Evolutionary conservation across 2,329 filamentous ascomycete genomes (phyloP), one percentile per base, ranked within the genome.

Genomic region (Botrytis hyacinthi): DNA sequence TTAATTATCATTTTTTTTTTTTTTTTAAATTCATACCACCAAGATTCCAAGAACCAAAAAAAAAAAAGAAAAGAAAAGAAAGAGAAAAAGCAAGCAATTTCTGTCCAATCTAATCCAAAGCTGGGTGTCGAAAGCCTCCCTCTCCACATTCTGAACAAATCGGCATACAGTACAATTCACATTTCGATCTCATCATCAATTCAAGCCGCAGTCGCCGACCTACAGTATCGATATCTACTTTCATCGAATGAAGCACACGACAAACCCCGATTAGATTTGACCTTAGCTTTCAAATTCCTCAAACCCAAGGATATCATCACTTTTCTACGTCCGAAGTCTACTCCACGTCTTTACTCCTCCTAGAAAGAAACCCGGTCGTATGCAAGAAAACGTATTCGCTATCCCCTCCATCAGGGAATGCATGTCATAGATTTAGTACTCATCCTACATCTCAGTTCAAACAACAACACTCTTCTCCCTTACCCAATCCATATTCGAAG

Each of bases 341-440:
- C 67, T 62, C 68, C 68, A 62, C 60, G 44, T 65, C 42, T 65
- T 44, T 37, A 14, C 57, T 70, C 16, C 66, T 35, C 67, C 63
- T n/a, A 48, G 46, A 37, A 35, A 70, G 67, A 26, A 26, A 61
- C 57, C 69, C 16, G 35, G 60, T 71, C 59, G 32, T 51, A 71
- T 71, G 70, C 66, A 54, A 57, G 66, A 68, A 68, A 68, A 57
- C 70, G 60, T 32, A 71, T 63, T 71, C 37, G 44, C 42, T 57
- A 71, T 44, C 70, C 70, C 65, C 35, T 71, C 60, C 35, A 71
- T 57, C 48, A 65, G 44, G 59, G 70, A 71, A 71, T 71, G 70
- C 70, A 71, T 71, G 46, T 65, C 70, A 71, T 71, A 51, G 70
- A 65, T 65, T 71, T 71, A 71, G 59, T 71, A 42, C 68, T 61